Evolutionary conservation across 371 early-diverging fungal genomes (phyloP).

Genomic region (Apophysomyces variabilis): DNA sequence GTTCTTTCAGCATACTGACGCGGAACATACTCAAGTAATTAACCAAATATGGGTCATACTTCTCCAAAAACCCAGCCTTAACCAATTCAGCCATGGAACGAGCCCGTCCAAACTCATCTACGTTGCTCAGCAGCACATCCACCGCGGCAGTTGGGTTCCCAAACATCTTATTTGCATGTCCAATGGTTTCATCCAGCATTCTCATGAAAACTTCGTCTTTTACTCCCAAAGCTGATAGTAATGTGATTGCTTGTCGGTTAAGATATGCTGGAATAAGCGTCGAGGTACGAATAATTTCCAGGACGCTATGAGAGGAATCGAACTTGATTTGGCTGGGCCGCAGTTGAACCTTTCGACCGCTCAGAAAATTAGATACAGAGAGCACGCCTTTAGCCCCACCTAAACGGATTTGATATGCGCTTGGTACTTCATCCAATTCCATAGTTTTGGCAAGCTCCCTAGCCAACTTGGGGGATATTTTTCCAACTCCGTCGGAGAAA

Average conservation of each 20-base stretch:
- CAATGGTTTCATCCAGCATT: conserved; percentile 45
- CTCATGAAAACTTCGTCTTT: conserved; percentile 45
- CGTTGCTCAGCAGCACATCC: conserved; percentile 33
- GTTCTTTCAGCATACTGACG: conserved; percentile 51
- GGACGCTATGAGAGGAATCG: conserved; percentile 38
- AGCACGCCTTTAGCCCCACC: conserved; percentile 80
- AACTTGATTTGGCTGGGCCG: conserved; percentile 72
- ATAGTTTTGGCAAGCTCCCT: conserved; percentile 37
- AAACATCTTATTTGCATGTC: conserved; percentile 40
- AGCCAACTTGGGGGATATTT: conserved; percentile 57
- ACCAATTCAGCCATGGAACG: conserved; percentile 47
- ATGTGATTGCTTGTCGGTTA: conserved; percentile 64
- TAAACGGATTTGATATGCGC: conserved; percentile 77
- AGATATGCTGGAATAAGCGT: conserved; percentile 55
- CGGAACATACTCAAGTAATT: conserved; percentile 53
- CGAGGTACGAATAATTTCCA: conserved; percentile 59
- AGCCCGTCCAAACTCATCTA: conserved; percentile 48
- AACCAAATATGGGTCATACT: conserved; percentile 56
- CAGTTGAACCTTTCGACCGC: conserved; percentile 43
- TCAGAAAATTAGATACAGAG: conserved; percentile 26
- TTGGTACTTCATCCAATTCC: conserved; percentile 55
- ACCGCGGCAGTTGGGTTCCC: conserved; percentile 33
- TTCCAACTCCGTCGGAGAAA: conserved; percentile 79
- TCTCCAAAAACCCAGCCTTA: conserved; percentile 48
- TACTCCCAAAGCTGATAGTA: conserved; percentile 66